These are phyloP conservation scores for Athelia psychrophila DNA, from an alignment of 1,284 basidiomycete species.

Conservation along the genomic window DNA sequence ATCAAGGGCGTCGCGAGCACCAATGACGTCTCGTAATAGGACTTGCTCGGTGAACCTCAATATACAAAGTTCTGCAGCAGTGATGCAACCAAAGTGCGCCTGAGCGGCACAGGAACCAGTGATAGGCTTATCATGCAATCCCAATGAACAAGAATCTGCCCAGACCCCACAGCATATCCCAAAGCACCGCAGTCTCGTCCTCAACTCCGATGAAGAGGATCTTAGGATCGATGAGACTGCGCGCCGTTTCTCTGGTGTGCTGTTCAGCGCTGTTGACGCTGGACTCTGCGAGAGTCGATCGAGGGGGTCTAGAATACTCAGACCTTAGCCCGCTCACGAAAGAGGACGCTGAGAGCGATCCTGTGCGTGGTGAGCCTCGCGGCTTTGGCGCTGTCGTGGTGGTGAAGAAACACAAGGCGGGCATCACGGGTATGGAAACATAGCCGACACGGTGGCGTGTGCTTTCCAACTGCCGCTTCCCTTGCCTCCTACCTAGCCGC, in stretches of 20 bases:
- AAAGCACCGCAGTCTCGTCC: slow-evolving; percentile 8
- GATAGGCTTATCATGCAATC: slow-evolving; percentile 1
- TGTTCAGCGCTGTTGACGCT: slow-evolving; percentile 41
- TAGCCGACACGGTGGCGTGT: no score
- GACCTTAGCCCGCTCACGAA: slow-evolving; percentile 61
- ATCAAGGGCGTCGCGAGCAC: no score
- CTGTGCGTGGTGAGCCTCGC: slow-evolving; percentile 49
- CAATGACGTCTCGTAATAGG: no score
- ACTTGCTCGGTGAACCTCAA: no score
- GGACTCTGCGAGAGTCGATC: slow-evolving; percentile 51
- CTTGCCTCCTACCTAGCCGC: no score
- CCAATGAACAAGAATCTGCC: slow-evolving; percentile 11
- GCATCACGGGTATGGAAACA: no score
- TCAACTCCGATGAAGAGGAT: slow-evolving; percentile 22
- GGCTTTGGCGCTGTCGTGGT: slow-evolving; percentile 45
- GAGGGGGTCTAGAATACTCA: slow-evolving; percentile 50
- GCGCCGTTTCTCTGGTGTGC: slow-evolving; percentile 47
- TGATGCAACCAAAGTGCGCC: neutral
- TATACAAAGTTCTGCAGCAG: no score
- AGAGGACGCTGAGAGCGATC: slow-evolving; percentile 20
- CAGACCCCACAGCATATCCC: slow-evolving; percentile 22
- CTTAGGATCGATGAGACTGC: slow-evolving; percentile 19
- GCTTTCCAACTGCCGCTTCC: no score
- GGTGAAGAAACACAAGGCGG: slow-evolving; percentile 1
- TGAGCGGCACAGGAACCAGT: neutral